Conservation (phyloP, 257 asterid genomes). For the Handroanthus guayacan region DNA sequence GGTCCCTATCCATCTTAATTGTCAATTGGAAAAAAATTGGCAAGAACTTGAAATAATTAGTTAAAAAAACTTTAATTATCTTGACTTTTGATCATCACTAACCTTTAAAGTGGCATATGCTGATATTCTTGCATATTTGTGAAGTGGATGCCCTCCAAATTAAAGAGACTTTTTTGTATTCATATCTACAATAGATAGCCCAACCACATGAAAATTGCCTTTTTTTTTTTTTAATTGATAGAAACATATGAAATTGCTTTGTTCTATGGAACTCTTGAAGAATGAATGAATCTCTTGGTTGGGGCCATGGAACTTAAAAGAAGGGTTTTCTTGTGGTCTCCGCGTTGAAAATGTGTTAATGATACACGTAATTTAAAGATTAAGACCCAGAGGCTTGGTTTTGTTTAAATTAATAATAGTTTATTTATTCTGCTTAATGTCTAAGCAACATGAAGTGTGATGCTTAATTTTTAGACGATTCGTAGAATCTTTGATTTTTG, state of each 20-base stretch:
- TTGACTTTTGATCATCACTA: neutral
- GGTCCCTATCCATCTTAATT: neutral
- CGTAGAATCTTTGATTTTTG: too few species aligned
- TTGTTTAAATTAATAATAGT: neutral
- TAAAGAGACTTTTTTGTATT: neutral
- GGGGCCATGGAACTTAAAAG: neutral
- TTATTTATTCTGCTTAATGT: neutral
- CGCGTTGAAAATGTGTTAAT: neutral
- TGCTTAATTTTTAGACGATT: too few species aligned
- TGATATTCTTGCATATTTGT: neutral
- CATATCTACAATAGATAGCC: neutral
- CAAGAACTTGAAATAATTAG: neutral
- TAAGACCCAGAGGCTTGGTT: too few species aligned
- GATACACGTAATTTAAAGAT: too few species aligned
- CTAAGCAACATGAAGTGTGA: neutral
- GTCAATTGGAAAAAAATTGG: neutral
- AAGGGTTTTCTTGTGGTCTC: neutral
- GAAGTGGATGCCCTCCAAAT: neutral
- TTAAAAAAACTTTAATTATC: neutral
- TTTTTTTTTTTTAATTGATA: too few species aligned
- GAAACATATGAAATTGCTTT: neutral
- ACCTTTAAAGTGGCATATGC: constrained; percentile 13
- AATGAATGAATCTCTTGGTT: neutral
- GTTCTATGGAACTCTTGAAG: neutral
- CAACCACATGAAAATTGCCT: neutral